Conservation (phyloP, 805 yeast genomes). For the Monosporozyma siamensis region DNA sequence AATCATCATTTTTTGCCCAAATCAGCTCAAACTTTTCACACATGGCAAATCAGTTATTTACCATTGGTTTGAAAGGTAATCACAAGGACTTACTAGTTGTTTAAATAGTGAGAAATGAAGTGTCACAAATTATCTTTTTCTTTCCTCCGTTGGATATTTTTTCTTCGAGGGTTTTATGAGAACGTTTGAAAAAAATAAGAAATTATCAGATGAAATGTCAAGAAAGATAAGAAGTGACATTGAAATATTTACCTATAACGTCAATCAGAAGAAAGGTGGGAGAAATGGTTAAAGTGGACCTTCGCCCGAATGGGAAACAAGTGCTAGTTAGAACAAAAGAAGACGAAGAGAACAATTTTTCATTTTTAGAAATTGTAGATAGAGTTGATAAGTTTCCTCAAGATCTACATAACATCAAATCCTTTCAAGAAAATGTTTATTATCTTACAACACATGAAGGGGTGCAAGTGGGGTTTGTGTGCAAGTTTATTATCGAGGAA, state of each 20-base stretch:
- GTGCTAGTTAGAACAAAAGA: conserved; percentile 18
- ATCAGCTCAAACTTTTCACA: conserved; percentile 6
- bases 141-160: neutral
- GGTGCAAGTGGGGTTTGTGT: conserved; percentile 33
- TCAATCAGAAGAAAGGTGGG: neutral
- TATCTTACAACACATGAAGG: conserved; percentile 32
- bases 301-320: conserved; percentile 11
- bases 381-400: conserved; percentile 24
- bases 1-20: conserved; percentile 12
- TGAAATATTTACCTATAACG: neutral
- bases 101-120: too few species aligned
- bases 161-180: too few species aligned
- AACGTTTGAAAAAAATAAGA: neutral
- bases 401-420: conserved; percentile 11
- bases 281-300: conserved; percentile 17
- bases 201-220: too few species aligned
- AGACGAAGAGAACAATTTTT: conserved; percentile 15
- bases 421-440: conserved; percentile 25
- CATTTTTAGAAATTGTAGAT: conserved; percentile 21
- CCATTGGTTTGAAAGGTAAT: neutral
- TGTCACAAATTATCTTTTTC: neutral
- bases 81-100: too few species aligned
- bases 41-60: conserved; percentile 21
- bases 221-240: too few species aligned
- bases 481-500: conserved; percentile 29